Conservation (phyloP, 176 grass and related monocot species). For the Saccharum officinarum region DNA sequence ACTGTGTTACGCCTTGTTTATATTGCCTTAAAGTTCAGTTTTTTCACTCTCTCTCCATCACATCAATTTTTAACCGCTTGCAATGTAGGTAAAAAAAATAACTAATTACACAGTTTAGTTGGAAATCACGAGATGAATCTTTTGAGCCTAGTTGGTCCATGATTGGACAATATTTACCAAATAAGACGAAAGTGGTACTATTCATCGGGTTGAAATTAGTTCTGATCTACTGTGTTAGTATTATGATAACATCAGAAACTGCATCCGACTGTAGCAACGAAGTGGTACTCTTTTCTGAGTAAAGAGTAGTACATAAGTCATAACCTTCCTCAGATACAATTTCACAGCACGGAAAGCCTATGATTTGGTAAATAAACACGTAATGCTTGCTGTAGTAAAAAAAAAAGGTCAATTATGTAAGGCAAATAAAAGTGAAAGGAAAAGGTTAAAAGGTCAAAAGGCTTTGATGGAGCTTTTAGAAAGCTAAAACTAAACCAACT, state of each 20-base stretch:
- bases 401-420: conserved; percentile 27
- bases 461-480: not conserved
- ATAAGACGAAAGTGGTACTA: too few species aligned
- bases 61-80: too few species aligned
- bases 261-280: not conserved
- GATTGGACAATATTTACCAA: too few species aligned
- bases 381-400: not conserved
- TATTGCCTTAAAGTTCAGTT: too few species aligned
- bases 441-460: conserved; percentile 31
- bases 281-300: not conserved
- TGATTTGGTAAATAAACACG: not conserved
- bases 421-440: not conserved
- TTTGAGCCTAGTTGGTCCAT: too few species aligned
- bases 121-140: too few species aligned
- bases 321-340: not conserved
- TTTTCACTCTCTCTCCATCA: too few species aligned
- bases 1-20: too few species aligned
- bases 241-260: not conserved
- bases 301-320: not conserved
- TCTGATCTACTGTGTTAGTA: not conserved
- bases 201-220: too few species aligned
- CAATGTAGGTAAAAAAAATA: too few species aligned
- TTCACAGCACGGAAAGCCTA: not conserved
- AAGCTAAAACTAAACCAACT: conserved; percentile 10
- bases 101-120: too few species aligned